Percentiles rank a stretch among this genome's conserved stretches.
Evolutionary conservation across 768 basidiomycete species (phyloP).

Genomic region (Tephrocybe sp.): DNA sequence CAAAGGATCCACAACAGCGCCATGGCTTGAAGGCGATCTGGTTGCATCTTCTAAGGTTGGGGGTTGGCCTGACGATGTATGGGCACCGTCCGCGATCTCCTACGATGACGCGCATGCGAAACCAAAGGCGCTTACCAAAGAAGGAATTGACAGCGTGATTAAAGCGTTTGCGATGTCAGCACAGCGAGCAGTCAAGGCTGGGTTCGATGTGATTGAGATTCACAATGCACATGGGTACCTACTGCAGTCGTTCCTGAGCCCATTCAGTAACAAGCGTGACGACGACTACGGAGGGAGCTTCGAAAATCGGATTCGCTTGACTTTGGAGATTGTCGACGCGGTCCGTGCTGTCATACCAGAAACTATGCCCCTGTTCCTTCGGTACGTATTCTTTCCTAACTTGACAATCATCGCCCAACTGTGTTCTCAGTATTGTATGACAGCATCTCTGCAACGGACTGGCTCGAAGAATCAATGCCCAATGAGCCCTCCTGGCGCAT

Average conservation of each 20-base stretch:
- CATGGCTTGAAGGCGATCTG: slow-evolving; percentile 50
- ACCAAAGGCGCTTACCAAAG: slow-evolving; percentile 57
- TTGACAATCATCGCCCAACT: too few species aligned
- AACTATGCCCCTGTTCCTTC: slow-evolving; percentile 71
- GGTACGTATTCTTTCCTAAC: slow-evolving; percentile 36
- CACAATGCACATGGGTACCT: slow-evolving; percentile 69
- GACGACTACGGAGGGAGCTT: slow-evolving; percentile 73
- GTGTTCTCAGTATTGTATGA: too few species aligned
- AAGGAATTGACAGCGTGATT: slow-evolving; percentile 58
- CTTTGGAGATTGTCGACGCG: slow-evolving; percentile 63
- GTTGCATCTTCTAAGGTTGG: slow-evolving; percentile 35
- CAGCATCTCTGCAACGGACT: slow-evolving; percentile 73
- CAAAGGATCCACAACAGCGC: slow-evolving; percentile 65
- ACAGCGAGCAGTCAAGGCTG: slow-evolving; percentile 54
- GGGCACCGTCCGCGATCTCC: slow-evolving; percentile 55
- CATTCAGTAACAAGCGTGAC: slow-evolving; percentile 60
- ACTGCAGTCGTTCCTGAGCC: slow-evolving; percentile 58
- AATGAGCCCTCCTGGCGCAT: slow-evolving; percentile 66
- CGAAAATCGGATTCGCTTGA: slow-evolving; percentile 65
- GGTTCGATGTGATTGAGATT: slow-evolving; percentile 62
- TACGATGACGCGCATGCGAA: slow-evolving; percentile 41
- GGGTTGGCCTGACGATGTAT: slow-evolving; percentile 59
- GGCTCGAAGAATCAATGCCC: slow-evolving; percentile 59
- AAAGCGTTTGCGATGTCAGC: slow-evolving; percentile 54
- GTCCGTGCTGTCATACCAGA: slow-evolving; percentile 59